Evolutionary conservation across 495 filamentous ascomycete species (phyloP).

Genomic region (Daldinia loculata): DNA sequence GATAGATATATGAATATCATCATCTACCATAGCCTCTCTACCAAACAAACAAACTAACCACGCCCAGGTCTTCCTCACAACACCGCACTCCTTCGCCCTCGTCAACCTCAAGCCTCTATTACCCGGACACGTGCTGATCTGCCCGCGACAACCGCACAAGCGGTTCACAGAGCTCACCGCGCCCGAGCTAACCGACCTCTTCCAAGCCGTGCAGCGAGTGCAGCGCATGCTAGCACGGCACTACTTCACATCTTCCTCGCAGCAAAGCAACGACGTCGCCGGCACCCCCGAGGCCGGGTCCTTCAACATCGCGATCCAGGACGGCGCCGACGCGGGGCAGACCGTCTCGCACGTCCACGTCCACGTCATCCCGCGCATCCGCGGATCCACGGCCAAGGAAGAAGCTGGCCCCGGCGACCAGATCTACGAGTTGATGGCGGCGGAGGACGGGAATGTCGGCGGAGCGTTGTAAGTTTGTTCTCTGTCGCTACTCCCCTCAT

Average conservation of each 20-base stretch:
- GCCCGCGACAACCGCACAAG: slow-evolving; percentile 67
- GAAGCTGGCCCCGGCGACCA: slow-evolving; percentile 61
- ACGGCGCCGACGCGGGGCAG: slow-evolving; percentile 88
- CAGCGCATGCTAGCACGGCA: slow-evolving; percentile 78
- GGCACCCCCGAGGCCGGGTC: slow-evolving; percentile 55
- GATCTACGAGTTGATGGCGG: slow-evolving; percentile 84
- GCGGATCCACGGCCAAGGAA: slow-evolving; percentile 52
- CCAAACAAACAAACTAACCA: slow-evolving; percentile 29
- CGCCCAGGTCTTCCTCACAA: slow-evolving; percentile 80
- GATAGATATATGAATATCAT: not conserved
- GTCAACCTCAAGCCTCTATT: slow-evolving; percentile 96
- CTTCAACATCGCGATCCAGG: slow-evolving; percentile 93
- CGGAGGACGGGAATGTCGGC: slow-evolving; percentile 85
- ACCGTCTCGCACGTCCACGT: slow-evolving; percentile 90
- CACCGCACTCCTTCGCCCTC: slow-evolving; percentile 79
- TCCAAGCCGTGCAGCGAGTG: slow-evolving; percentile 81
- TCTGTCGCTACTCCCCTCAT: not conserved
- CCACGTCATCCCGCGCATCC: slow-evolving; percentile 85
- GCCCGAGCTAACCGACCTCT: slow-evolving; percentile 82
- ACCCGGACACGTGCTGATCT: slow-evolving; percentile 91
- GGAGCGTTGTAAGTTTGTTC: slow-evolving; percentile 60
- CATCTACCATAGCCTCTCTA: not conserved
- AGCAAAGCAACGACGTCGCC: not conserved
- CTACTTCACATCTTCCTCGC: slow-evolving; percentile 60
- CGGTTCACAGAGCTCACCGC: slow-evolving; percentile 78